Percentiles rank a stretch among this genome's conserved stretches.
Conservation (phyloP, 1,139 yeast species). For the Hanseniaspora gamundiae region DNA sequence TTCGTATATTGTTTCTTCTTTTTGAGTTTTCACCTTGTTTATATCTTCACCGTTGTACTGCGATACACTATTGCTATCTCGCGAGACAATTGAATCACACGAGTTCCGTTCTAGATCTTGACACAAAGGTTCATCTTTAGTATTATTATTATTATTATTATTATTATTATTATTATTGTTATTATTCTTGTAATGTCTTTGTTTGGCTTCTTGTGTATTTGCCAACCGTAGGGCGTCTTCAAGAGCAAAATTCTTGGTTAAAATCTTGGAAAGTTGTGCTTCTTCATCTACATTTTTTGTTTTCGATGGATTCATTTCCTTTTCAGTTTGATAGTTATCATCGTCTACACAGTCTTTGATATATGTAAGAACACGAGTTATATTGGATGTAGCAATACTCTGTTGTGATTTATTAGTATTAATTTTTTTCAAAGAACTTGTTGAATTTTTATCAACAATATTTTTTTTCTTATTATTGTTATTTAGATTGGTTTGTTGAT, state of each 20-base stretch:
- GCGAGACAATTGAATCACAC: neutral
- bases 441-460: too few relatives aligned
- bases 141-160: constrained; percentile 5
- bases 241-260: constrained; percentile 18
- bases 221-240: constrained; percentile 21
- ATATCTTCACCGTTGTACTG: neutral
- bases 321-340: constrained; percentile 16
- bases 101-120: neutral
- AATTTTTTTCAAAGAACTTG: neutral
- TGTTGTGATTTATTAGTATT: neutral
- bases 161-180: too few relatives aligned
- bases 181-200: too few relatives aligned
- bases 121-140: neutral
- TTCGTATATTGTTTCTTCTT: constrained; percentile 8
- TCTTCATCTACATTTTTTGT: neutral
- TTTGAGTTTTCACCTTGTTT: neutral
- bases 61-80: neutral
- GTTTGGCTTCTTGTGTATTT: constrained; percentile 5
- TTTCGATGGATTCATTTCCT: constrained; percentile 2
- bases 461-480: too few relatives aligned
- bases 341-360: constrained; percentile 18
- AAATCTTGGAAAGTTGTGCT: constrained; percentile 12
- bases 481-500: too few relatives aligned
- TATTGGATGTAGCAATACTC: neutral
- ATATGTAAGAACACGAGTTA: constrained; percentile 10